A percentile compares a stretch with the other conserved stretches of the same genome.
phyloP scores from a whole-genome alignment of 2,329 filamentous ascomycete genomes.

The Plectosphaerella plurivora region DNA sequence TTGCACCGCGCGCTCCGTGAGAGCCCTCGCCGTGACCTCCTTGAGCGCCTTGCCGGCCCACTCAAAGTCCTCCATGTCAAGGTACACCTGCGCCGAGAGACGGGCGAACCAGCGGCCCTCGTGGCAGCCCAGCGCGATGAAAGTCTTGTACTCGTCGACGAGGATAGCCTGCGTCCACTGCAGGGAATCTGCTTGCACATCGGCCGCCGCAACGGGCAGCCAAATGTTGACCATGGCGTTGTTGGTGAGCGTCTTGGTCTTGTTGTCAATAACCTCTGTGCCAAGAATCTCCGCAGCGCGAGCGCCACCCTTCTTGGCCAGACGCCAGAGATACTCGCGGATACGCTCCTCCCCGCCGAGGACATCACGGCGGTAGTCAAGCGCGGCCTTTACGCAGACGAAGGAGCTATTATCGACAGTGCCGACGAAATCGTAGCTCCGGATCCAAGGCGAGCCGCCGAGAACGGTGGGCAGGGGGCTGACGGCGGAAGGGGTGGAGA shows the following conservation, averaged over 20 bases:
- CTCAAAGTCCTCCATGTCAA: slow-evolving; percentile 76
- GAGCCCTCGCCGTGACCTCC: slow-evolving; percentile 36
- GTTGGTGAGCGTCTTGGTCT: slow-evolving; percentile 52
- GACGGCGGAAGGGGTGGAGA: slow-evolving; percentile 15
- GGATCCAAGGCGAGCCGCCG: slow-evolving; percentile 56
- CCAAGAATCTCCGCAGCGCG: slow-evolving; percentile 58
- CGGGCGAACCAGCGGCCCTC: slow-evolving; percentile 63
- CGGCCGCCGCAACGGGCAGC: slow-evolving; percentile 52
- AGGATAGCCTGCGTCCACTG: slow-evolving; percentile 56
- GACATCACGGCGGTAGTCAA: slow-evolving; percentile 64
- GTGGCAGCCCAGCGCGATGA: slow-evolving; percentile 61
- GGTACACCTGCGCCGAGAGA: slow-evolving; percentile 76
- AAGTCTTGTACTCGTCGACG: slow-evolving; percentile 62
- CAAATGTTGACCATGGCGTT: slow-evolving; percentile 72
- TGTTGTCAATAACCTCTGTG: slow-evolving; percentile 69
- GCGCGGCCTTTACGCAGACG: slow-evolving; percentile 65
- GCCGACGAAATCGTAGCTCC: slow-evolving; percentile 71
- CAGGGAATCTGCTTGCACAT: slow-evolving; percentile 27
- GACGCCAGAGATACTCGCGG: slow-evolving; percentile 52
- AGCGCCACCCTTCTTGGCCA: slow-evolving; percentile 62
- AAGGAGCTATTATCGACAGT: slow-evolving; percentile 71
- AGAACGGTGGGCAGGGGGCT: slow-evolving; percentile 36
- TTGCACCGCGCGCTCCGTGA: slow-evolving; percentile 14
- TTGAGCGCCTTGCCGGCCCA: slow-evolving; percentile 59
- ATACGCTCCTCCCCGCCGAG: slow-evolving; percentile 73